These are phyloP conservation scores for Macrocystidia cucumis DNA, from an alignment of 1,284 basidiomycete genomes.

Conservation along the genomic window DNA sequence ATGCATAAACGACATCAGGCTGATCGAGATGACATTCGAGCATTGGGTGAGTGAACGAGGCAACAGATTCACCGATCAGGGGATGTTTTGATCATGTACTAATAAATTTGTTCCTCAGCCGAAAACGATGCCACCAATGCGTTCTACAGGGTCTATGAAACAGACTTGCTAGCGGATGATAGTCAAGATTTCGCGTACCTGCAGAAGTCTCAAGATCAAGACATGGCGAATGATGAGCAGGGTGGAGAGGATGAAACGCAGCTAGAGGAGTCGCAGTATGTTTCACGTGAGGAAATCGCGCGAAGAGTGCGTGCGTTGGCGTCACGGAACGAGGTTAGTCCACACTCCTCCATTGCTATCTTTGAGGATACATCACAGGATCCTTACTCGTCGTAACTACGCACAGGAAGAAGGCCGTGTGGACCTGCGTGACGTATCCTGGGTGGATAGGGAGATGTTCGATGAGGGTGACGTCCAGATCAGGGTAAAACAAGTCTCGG, in stretches of 20 bases:
- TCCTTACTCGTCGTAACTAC: too few relatives aligned
- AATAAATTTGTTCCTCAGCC: conserved; percentile 16
- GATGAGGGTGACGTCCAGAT: conserved; percentile 28
- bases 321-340: conserved; percentile 19
- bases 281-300: conserved; percentile 29
- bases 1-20: conserved; percentile 45
- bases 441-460: conserved; percentile 40
- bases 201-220: conserved; percentile 22
- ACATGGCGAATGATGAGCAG: conserved; percentile 22
- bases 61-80: too few relatives aligned
- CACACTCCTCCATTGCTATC: conserved; percentile 2
- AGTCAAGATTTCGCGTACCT: conserved; percentile 45
- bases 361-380: conserved; percentile 7
- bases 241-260: conserved; percentile 27
- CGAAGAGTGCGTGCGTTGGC: conserved; percentile 30
- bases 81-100: too few relatives aligned
- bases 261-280: conserved; percentile 18
- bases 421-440: conserved; percentile 47
- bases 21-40: conserved; percentile 45
- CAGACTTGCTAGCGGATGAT: conserved; percentile 39
- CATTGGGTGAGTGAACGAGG: conserved; percentile 44
- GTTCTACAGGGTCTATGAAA: conserved; percentile 55
- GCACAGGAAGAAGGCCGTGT: conserved; percentile 24
- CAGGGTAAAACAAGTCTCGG: conserved; percentile 22
- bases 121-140: conserved; percentile 31